These are phyloP conservation scores for Plasmodium reichenowi DNA, from an alignment of 169 alveolate species.

Conservation along the genomic window DNA sequence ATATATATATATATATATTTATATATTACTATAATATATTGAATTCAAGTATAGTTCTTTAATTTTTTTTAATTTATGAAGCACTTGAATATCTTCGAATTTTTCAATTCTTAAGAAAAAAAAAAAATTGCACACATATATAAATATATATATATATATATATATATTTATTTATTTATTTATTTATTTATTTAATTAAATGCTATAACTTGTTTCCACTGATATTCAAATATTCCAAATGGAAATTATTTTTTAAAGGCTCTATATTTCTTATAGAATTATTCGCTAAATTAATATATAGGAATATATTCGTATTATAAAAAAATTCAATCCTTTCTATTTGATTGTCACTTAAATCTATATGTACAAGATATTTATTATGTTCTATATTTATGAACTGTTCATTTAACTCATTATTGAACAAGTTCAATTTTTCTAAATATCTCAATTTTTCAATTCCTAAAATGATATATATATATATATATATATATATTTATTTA, in stretches of 20 bases:
- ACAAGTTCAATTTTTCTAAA: conserved; percentile 53
- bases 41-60: conserved; percentile 61
- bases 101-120: conserved; percentile 32
- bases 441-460: conserved; percentile 45
- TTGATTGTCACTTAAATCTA: conserved; percentile 64
- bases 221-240: conserved; percentile 50
- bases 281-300: conserved; percentile 45
- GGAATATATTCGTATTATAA: conserved; percentile 11
- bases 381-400: conserved; percentile 32
- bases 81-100: conserved; percentile 60
- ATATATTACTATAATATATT: conserved; percentile 64
- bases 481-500: no score
- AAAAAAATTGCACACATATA: not conserved
- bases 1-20: not conserved
- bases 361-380: conserved; percentile 28
- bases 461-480: not conserved
- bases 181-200: not conserved
- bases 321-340: conserved; percentile 56
- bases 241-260: conserved; percentile 28
- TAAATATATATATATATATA: not conserved
- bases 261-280: conserved; percentile 41
- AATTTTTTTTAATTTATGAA: conserved; percentile 16
- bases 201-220: conserved; percentile 64
- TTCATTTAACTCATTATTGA: conserved; percentile 53
- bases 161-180: not conserved